phyloP scores from a whole-genome alignment of 1,139 yeast species.

The Blastobotrys aristatus region DNA sequence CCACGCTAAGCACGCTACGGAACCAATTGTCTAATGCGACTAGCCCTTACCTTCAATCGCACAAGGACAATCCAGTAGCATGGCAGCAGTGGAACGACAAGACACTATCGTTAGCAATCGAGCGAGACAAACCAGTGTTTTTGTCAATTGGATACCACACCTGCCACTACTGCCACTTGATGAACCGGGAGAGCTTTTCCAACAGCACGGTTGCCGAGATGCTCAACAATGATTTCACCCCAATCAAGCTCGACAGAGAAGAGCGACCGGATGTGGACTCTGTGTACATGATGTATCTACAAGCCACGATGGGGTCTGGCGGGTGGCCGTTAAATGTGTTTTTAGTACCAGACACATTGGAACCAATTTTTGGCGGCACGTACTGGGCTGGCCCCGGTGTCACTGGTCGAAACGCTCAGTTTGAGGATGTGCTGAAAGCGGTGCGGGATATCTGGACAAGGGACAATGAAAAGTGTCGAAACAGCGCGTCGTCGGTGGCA shows the following conservation, averaged over 20 bases:
- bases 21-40: slow-evolving; percentile 27
- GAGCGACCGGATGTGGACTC: slow-evolving; percentile 39
- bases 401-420: slow-evolving; percentile 21
- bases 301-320: slow-evolving; percentile 37
- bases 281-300: slow-evolving; percentile 38
- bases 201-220: slow-evolving; percentile 29
- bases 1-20: slow-evolving; percentile 9
- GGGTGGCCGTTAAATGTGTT: slow-evolving; percentile 42
- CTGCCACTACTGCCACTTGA: slow-evolving; percentile 39
- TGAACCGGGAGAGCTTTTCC: slow-evolving; percentile 36
- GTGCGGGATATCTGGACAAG: slow-evolving; percentile 30
- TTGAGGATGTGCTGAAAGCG: slow-evolving; percentile 29
- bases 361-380: slow-evolving; percentile 39
- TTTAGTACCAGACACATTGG: slow-evolving; percentile 33
- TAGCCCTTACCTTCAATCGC: slow-evolving; percentile 30
- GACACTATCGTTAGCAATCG: slow-evolving; percentile 31
- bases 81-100: slow-evolving; percentile 38
- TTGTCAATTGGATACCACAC: slow-evolving; percentile 38
- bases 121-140: slow-evolving; percentile 34
- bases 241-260: slow-evolving; percentile 38
- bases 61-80: slow-evolving; percentile 31
- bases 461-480: slow-evolving; percentile 26
- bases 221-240: slow-evolving; percentile 34
- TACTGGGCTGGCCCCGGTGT: slow-evolving; percentile 37
- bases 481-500: slow-evolving; percentile 26